Percentiles rank a stretch among this genome's conserved stretches.
Conservation (phyloP, 1,139 yeast species). For the Groenewaldozyma auringiensis region DNA sequence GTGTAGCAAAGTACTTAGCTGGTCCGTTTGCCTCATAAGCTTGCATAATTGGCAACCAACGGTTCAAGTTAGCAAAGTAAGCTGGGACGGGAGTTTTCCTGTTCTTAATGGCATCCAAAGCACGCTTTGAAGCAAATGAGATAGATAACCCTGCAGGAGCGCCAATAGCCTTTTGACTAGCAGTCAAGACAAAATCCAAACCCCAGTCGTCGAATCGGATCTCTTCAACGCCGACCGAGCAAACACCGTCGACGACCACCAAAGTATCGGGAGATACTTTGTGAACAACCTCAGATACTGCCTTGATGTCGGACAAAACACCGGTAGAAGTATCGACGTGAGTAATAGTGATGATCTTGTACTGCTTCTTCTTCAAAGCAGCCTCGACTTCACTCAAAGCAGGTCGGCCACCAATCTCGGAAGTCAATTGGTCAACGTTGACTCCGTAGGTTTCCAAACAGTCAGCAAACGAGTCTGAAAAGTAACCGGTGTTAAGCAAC, state of each 20-base stretch:
- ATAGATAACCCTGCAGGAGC: constrained; percentile 89
- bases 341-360: constrained; percentile 72
- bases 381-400: constrained; percentile 49
- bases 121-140: constrained; percentile 68
- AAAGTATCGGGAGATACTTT: constrained; percentile 69
- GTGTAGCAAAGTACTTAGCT: constrained; percentile 81
- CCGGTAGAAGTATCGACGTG: constrained; percentile 97
- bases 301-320: constrained; percentile 66
- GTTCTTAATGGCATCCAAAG: constrained; percentile 50
- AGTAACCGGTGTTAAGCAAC: constrained; percentile 87
- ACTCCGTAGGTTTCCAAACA: constrained; percentile 68
- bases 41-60: constrained; percentile 86
- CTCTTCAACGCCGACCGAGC: constrained; percentile 85
- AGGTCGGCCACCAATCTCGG: constrained; percentile 70
- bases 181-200: constrained; percentile 78
- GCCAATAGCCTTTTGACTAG: constrained; percentile 93
- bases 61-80: constrained; percentile 67
- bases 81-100: constrained; percentile 50
- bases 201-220: constrained; percentile 88
- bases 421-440: constrained; percentile 48
- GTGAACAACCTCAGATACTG: constrained; percentile 54
- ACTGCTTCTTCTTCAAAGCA: constrained; percentile 46
- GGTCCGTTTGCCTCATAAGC: constrained; percentile 78
- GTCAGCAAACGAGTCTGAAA: constrained; percentile 80
- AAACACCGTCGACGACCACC: constrained; percentile 86